These are phyloP conservation scores for Amanita subjunquillea DNA, from an alignment of 768 basidiomycete species.

Conservation along the genomic window DNA sequence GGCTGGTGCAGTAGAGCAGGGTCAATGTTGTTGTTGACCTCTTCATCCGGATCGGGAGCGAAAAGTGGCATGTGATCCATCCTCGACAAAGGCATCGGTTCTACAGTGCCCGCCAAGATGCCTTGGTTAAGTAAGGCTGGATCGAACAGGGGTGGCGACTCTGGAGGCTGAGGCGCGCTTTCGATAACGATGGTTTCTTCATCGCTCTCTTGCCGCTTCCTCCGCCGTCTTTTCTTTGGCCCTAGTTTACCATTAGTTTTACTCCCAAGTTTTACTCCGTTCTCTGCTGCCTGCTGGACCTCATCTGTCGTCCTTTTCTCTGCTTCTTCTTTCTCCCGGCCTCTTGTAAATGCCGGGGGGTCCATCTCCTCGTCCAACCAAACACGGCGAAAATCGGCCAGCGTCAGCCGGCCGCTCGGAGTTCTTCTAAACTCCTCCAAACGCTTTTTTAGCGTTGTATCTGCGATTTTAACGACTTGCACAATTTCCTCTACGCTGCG, in stretches of 20 bases:
- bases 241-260: conserved; percentile 23
- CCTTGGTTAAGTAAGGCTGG: conserved; percentile 53
- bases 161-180: conserved; percentile 10
- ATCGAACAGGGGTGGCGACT: conserved; percentile 32
- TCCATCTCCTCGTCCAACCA: conserved; percentile 91
- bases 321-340: conserved; percentile 58
- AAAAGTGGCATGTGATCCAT: conserved; percentile 28
- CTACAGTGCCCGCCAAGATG: conserved; percentile 42
- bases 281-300: conserved; percentile 13
- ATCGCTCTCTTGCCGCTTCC: conserved; percentile 27
- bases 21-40: conserved; percentile 44
- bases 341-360: conserved; percentile 80
- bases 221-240: conserved; percentile 28
- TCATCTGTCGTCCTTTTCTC: conserved; percentile 32
- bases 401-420: conserved; percentile 72
- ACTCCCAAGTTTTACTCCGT: conserved; percentile 15
- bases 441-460: conserved; percentile 86
- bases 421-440: conserved; percentile 93
- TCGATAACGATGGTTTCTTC: conserved; percentile 20
- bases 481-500: conserved; percentile 92
- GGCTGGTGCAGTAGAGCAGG: conserved; percentile 33
- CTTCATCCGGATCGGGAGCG: conserved; percentile 33
- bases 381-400: conserved; percentile 83
- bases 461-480: conserved; percentile 98
- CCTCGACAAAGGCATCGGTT: conserved; percentile 13